Conservation (phyloP, 768 basidiomycete species). For the Russula ochroleuca region DNA sequence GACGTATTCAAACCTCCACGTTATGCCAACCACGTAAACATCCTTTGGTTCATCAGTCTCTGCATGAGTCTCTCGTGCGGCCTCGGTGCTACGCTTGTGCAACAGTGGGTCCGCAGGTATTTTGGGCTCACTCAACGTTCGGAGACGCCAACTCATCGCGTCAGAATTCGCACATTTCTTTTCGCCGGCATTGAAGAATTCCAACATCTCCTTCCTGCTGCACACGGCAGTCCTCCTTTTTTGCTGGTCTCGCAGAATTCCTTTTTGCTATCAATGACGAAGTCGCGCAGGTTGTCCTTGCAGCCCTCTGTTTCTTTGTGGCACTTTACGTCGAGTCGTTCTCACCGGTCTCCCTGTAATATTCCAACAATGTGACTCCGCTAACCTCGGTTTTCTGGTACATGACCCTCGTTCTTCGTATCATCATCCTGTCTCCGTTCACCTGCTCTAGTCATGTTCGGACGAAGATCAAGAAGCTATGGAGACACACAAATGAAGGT, state of each 20-base stretch:
- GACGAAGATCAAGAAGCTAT: neutral
- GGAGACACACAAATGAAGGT: neutral
- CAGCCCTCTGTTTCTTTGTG: neutral
- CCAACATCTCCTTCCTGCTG: no score
- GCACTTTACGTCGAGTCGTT: neutral
- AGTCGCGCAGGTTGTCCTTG: neutral
- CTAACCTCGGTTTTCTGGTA: slow-evolving; percentile 8
- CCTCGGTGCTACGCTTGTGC: slow-evolving; percentile 19
- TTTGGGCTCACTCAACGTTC: slow-evolving; percentile 1
- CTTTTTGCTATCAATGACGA: no score
- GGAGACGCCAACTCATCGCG: neutral
- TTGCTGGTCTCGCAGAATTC: no score
- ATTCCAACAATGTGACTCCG: neutral
- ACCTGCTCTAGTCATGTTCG: neutral
- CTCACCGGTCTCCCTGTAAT: neutral
- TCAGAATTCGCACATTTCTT: slow-evolving; percentile 18
- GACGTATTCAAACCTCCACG: neutral
- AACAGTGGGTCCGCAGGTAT: slow-evolving; percentile 21
- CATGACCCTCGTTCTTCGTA: neutral
- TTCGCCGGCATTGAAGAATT: neutral
- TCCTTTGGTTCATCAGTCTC: slow-evolving; percentile 27
- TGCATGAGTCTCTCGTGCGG: slow-evolving; percentile 14
- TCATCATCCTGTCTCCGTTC: neutral
- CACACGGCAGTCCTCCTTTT: no score
- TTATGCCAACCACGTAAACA: slow-evolving; percentile 18